Evolutionary conservation across 805 yeast genomes (phyloP).

Genomic region (Candida vaughaniae): DNA sequence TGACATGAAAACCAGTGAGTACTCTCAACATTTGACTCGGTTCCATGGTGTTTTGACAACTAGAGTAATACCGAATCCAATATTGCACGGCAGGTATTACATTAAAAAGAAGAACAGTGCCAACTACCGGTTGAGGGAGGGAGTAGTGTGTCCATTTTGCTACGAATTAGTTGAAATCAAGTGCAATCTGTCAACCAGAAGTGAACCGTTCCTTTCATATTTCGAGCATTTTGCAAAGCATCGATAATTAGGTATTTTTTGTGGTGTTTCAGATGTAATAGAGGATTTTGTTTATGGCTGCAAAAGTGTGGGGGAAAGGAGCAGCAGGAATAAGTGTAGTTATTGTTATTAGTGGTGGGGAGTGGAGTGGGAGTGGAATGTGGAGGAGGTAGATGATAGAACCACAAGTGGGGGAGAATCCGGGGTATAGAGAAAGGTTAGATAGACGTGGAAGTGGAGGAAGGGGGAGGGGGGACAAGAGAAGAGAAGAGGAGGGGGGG

Average conservation of each 20-base stretch:
- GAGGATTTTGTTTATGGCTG: background rate
- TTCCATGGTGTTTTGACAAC: constrained; percentile 7
- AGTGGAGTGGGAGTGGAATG: no score
- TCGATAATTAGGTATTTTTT: constrained; percentile 1
- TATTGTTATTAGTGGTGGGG: no score
- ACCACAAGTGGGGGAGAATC: no score
- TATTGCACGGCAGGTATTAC: constrained; percentile 4
- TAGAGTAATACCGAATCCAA: constrained; percentile 7
- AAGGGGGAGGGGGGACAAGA: no score
- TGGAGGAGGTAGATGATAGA: no score
- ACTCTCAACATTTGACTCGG: constrained; percentile 5
- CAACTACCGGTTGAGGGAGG: constrained; percentile 1
- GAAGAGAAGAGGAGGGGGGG: no score
- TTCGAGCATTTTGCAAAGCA: constrained; percentile 5
- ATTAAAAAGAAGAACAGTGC: constrained; percentile 4
- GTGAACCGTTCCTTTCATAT: constrained; percentile 3
- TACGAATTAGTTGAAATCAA: constrained; percentile 5
- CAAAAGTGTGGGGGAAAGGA: no score
- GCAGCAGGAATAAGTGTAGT: no score
- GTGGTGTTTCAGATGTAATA: background rate
- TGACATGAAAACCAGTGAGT: constrained; percentile 6
- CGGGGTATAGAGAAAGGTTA: no score
- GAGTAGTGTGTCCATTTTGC: constrained; percentile 8
- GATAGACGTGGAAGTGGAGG: no score
- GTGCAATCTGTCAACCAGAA: constrained; percentile 1